Base-by-base conservation (phyloP, 495 filamentous ascomycete genomes). In the Choiromyces venosus region DNA sequence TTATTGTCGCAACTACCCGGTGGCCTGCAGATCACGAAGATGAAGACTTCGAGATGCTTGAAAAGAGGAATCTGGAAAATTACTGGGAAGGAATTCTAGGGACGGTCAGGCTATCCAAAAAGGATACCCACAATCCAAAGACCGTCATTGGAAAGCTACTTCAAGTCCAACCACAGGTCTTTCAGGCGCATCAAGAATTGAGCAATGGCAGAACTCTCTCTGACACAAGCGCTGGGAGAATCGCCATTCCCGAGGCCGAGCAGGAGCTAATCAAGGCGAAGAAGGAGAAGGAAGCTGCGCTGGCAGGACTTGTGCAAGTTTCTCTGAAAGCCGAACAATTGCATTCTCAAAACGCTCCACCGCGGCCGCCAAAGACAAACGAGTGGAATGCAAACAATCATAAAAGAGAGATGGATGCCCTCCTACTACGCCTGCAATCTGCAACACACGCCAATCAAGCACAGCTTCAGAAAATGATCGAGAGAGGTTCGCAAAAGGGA, bases 1-100 rank as follows among this genome's bases (percentile, higher is more conserved):
- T 76, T 16, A 36, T 64, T 39, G 21, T 66, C 21, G 42, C 71
- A 25, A 73, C 74, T 21, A 65, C 73, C 29, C 42, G 61, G 44
- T 71, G 69, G 72, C 52, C 52, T 2, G 25, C 25, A 29, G 52
- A 61, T 29, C 25, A 16, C 4, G 10, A 61, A 16, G 52, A 61
- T 9, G 52, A 61, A 29, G 52, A 29, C 52, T 61, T 29, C 25
- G 52, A 61, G 52, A 4, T 12, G n/a, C n/a, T 29, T 10, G 52
- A 61, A 25, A 61, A 14, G 52, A 29, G n/a, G 5, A 61, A 61
- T 29, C 16, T 61, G 52, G 52, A 61, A 61, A 16, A 29, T 0
- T 29, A 61, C 14, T 61, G 52, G 52, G 25, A 16, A 29, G 52
- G 52, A 2, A 29, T 61, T 29, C n/a, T 61, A 12, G 52, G 10